Percentiles rank a stretch among this genome's conserved stretches.
Conservation (phyloP, 306 rosid genomes). For the Crotalaria pallida region DNA sequence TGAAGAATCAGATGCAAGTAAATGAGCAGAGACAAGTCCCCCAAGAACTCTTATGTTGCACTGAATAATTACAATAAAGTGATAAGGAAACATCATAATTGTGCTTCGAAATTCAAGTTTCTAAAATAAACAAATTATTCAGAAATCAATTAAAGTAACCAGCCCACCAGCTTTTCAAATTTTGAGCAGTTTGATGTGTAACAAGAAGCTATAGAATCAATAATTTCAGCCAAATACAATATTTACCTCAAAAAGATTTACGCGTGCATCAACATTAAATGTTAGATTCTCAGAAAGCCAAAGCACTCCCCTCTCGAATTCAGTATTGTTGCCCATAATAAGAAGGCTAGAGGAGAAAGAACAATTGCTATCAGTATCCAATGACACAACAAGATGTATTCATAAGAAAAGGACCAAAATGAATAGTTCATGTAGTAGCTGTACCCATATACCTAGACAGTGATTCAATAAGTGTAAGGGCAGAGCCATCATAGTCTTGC, state of each 20-base stretch:
- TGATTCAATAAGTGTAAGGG: constrained; percentile 88
- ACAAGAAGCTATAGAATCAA: constrained; percentile 15
- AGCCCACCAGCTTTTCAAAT: background rate
- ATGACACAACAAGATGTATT: background rate
- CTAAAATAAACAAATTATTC: constrained; percentile 12
- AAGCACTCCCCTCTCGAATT: constrained; percentile 74
- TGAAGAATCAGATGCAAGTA: constrained; percentile 87
- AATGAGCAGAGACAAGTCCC: constrained; percentile 94
- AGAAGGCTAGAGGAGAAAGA: constrained; percentile 54
- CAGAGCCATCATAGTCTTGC: constrained; percentile 75
- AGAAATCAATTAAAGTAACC: constrained; percentile 16
- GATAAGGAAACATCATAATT: constrained; percentile 17
- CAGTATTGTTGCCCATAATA: constrained; percentile 79
- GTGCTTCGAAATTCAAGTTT: constrained; percentile 16
- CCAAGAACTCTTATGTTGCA: constrained; percentile 99
- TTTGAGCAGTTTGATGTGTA: background rate
- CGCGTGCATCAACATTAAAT: constrained; percentile 80
- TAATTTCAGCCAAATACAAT: constrained; percentile 7
- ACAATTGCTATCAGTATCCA: constrained; percentile 18
- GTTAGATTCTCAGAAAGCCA: constrained; percentile 88
- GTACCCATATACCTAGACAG: constrained; percentile 64
- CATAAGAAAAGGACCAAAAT: background rate
- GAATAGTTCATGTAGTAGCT: constrained; percentile 13
- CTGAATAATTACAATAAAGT: constrained; percentile 55
- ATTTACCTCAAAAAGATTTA: constrained; percentile 93